Percentiles rank a stretch among this genome's conserved stretches.
phyloP scores from a whole-genome alignment of 495 filamentous ascomycete species.

The Trichocladium antarcticum region DNA sequence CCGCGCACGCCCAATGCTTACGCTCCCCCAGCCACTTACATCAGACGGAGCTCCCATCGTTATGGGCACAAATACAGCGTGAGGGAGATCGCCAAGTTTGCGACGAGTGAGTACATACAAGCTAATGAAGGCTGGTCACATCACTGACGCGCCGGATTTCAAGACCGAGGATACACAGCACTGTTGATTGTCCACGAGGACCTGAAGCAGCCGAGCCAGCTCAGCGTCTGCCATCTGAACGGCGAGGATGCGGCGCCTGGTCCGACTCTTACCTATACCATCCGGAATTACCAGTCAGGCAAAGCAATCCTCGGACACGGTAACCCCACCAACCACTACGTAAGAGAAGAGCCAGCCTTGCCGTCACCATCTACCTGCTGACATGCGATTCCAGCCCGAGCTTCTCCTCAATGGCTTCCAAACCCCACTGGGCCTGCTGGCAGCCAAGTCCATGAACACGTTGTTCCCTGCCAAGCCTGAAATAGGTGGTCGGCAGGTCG shows the following conservation, averaged over 20 bases:
- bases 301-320: constrained; percentile 80
- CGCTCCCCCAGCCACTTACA: constrained; percentile 49
- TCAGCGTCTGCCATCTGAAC: constrained; percentile 68
- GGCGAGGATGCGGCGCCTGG: constrained; percentile 47
- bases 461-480: constrained; percentile 79
- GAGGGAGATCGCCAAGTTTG: constrained; percentile 80
- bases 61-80: constrained; percentile 79
- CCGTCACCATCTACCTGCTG: not conserved
- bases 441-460: constrained; percentile 70
- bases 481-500: constrained; percentile 70
- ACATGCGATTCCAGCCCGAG: constrained; percentile 46
- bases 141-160: constrained; percentile 4
- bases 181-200: constrained; percentile 77
- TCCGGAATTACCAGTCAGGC: constrained; percentile 78
- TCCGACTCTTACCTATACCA: constrained; percentile 60
- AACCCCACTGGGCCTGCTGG: constrained; percentile 83
- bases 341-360: constrained; percentile 2
- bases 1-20: not conserved
- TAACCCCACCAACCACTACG: constrained; percentile 71
- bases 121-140: not conserved
- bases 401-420: constrained; percentile 92
- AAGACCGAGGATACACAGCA: constrained; percentile 61
- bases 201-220: constrained; percentile 60
- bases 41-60: constrained; percentile 68
- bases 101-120: constrained; percentile 35